Evolutionary conservation across 805 yeast genomes (phyloP).

Genomic region (Saccharomycopsis microspora): DNA sequence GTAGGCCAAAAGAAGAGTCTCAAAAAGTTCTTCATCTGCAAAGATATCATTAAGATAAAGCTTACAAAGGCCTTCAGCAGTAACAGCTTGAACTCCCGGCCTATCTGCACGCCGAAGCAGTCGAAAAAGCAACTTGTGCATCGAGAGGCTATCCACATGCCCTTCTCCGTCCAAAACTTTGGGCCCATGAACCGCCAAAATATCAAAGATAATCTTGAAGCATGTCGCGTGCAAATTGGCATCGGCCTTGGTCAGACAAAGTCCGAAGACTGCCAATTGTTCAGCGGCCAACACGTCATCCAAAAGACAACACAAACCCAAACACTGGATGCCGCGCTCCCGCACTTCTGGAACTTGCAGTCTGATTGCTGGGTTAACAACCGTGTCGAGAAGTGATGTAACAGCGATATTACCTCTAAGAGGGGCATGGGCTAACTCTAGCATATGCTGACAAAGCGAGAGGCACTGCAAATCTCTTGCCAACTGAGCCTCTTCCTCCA

Average conservation of each 20-base stretch:
- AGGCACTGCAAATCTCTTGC: conserved; percentile 43
- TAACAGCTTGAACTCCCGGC: conserved; percentile 62
- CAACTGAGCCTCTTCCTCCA: conserved; percentile 19
- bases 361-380: conserved; percentile 70
- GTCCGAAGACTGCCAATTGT: conserved; percentile 53
- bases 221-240: conserved; percentile 52
- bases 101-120: conserved; percentile 43
- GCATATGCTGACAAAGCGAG: conserved; percentile 52
- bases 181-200: conserved; percentile 67
- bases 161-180: conserved; percentile 49
- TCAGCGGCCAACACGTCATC: conserved; percentile 56
- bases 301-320: conserved; percentile 70
- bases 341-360: conserved; percentile 42
- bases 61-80: conserved; percentile 83
- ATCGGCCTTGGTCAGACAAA: conserved; percentile 57
- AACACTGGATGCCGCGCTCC: conserved; percentile 57
- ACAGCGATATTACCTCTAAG: conserved; percentile 54
- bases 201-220: conserved; percentile 63
- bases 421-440: conserved; percentile 57
- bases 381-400: conserved; percentile 59
- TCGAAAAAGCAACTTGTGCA: conserved; percentile 61
- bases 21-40: conserved; percentile 58
- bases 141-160: conserved; percentile 51
- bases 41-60: conserved; percentile 68
- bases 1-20: conserved; percentile 59